A percentile compares a stretch with the other conserved stretches of the same genome.
phyloP scores from a whole-genome alignment of 2,329 filamentous ascomycete species.

The Talaromyces sp. region DNA sequence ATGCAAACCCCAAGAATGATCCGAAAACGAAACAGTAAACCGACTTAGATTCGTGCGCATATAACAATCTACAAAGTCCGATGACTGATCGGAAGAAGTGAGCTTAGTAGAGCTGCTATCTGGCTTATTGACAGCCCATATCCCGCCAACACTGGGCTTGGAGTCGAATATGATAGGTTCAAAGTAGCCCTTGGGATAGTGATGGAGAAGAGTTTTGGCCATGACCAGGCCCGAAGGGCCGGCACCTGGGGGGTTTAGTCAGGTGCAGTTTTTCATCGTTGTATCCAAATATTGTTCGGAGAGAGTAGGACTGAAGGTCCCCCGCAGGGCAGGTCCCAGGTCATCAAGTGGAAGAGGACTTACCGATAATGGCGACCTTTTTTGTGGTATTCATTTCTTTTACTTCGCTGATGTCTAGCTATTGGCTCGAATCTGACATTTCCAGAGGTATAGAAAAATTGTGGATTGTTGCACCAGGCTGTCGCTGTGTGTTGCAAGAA shows the following conservation, averaged over 20 bases:
- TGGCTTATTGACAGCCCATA: constrained; percentile 60
- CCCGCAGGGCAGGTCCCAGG: not conserved
- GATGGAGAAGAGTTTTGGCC: constrained; percentile 66
- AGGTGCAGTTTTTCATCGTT: not conserved
- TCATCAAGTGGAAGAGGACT: constrained; percentile 4
- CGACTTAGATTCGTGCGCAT: constrained; percentile 62
- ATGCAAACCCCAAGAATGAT: constrained; percentile 62
- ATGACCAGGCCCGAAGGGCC: constrained; percentile 65
- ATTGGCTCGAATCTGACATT: too few relatives aligned
- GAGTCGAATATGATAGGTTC: constrained; percentile 66
- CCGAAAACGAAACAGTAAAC: constrained; percentile 60
- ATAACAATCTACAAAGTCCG: constrained; percentile 52
- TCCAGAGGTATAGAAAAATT: too few relatives aligned
- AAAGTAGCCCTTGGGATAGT: constrained; percentile 52
- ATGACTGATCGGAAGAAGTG: not conserved
- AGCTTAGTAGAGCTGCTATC: constrained; percentile 23
- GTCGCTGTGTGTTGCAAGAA: too few relatives aligned
- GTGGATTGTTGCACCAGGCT: too few relatives aligned
- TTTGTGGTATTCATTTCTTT: constrained; percentile 28
- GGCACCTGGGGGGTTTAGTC: constrained; percentile 47
- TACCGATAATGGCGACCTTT: constrained; percentile 52
- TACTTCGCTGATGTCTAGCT: too few relatives aligned
- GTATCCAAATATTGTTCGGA: too few relatives aligned
- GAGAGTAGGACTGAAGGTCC: too few relatives aligned
- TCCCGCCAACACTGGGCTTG: constrained; percentile 62